Evolutionary conservation across 345 rosid genomes (phyloP).

Genomic region (Sapria himalayana): DNA sequence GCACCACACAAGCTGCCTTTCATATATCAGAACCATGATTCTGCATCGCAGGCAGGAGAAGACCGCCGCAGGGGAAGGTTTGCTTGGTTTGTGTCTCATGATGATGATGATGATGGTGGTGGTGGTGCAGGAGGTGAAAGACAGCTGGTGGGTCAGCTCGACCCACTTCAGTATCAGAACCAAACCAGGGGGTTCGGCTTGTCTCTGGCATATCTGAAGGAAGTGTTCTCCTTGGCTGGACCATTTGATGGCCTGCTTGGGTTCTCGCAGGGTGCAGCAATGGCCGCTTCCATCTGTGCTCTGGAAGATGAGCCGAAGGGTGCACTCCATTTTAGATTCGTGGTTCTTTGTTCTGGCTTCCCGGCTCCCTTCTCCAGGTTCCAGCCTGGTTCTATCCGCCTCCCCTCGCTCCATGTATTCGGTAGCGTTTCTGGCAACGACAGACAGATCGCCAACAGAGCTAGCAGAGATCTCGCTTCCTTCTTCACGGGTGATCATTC

Average conservation of each 20-base stretch:
- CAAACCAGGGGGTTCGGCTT: slow-evolving; percentile 57
- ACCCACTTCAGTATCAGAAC: slow-evolving; percentile 60
- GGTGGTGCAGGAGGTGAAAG: slow-evolving; percentile 30
- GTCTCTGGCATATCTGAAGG: slow-evolving; percentile 36
- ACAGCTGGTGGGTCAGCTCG: slow-evolving; percentile 35
- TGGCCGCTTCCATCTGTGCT: slow-evolving; percentile 53
- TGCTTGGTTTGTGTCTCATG: slow-evolving; percentile 67
- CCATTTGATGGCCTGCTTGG: slow-evolving; percentile 90
- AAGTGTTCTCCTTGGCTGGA: slow-evolving; percentile 29
- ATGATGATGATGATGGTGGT: slow-evolving; percentile 17
- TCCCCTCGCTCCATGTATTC: slow-evolving; percentile 78
- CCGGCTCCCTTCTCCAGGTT: slow-evolving; percentile 15
- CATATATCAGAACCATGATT: slow-evolving; percentile 22
- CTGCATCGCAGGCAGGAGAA: slow-evolving; percentile 17
- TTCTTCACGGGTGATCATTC: slow-evolving; percentile 36
- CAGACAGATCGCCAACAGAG: slow-evolving; percentile 49
- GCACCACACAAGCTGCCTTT: slow-evolving; percentile 77
- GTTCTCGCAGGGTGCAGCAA: slow-evolving; percentile 90
- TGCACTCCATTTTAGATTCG: slow-evolving; percentile 56
- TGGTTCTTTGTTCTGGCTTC: slow-evolving; percentile 68
- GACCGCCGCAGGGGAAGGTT: slow-evolving; percentile 50
- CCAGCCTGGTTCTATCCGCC: slow-evolving; percentile 20
- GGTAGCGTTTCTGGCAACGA: slow-evolving; percentile 51
- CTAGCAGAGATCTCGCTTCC: slow-evolving; percentile 39
- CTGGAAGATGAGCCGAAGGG: slow-evolving; percentile 16